Evolutionary conservation across 257 asterid species (phyloP).

Genomic region (Solanum sejunctum): DNA sequence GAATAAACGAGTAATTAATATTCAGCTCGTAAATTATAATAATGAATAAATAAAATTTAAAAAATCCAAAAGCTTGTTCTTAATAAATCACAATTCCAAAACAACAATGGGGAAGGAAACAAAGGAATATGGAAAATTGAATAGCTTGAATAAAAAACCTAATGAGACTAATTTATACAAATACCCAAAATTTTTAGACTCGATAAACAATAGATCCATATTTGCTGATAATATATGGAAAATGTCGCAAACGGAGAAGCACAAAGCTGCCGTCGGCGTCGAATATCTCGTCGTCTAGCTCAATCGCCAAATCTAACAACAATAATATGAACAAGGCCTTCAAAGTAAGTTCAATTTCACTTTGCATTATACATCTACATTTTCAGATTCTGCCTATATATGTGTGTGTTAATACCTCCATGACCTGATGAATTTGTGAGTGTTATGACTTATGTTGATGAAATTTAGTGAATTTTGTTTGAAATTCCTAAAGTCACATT

Average conservation of each 20-base stretch:
- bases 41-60: no score
- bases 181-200: not conserved
- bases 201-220: no score
- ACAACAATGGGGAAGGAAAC: not conserved
- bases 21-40: not conserved
- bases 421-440: not conserved
- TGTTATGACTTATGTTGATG: not conserved
- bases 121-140: no score
- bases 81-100: not conserved
- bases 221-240: not conserved
- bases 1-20: not conserved
- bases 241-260: not conserved
- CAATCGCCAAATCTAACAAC: not conserved
- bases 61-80: no score
- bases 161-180: not conserved
- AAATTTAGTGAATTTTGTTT: not conserved
- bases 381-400: not conserved
- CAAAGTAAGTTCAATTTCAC: not conserved
- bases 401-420: not conserved
- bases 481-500: not conserved
- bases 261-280: not conserved
- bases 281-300: not conserved
- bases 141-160: not conserved
- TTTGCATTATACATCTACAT: not conserved
- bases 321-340: not conserved